Evolutionary conservation across 441 rosid genomes (phyloP).

Genomic region (Aleurites moluccanus): DNA sequence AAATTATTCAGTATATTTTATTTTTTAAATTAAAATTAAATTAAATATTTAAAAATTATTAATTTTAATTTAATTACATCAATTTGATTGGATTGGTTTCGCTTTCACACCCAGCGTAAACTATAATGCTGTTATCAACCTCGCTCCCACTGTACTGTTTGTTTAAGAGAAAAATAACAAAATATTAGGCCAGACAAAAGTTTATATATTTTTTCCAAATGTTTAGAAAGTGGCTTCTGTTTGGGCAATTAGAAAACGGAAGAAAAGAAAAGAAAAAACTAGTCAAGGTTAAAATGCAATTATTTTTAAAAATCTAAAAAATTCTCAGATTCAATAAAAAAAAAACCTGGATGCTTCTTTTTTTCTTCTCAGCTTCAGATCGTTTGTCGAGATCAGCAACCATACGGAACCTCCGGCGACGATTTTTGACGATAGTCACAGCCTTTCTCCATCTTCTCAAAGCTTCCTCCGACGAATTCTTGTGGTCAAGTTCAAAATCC

Average conservation of each 20-base stretch:
- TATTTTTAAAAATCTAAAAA: no score
- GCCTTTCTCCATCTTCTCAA: slow-evolving; percentile 66
- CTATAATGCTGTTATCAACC: not conserved
- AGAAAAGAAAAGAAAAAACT: not conserved
- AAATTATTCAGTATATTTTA: no score
- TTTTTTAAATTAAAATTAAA: no score
- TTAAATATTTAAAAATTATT: no score
- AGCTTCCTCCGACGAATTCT: slow-evolving; percentile 72
- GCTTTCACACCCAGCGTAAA: no score
- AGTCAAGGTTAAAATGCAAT: no score
- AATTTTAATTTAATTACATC: no score
- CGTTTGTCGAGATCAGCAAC: slow-evolving; percentile 70
- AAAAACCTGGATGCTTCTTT: slow-evolving; percentile 58
- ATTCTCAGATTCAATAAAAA: no score
- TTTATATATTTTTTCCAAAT: no score
- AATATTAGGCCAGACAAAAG: not conserved
- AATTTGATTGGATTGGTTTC: no score
- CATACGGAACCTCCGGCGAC: slow-evolving; percentile 74
- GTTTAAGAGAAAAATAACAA: slow-evolving; percentile 9
- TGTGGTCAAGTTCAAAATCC: slow-evolving; percentile 58
- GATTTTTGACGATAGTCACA: slow-evolving; percentile 67
- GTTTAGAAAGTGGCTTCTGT: not conserved
- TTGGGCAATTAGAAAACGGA: slow-evolving; percentile 10
- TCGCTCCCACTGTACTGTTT: not conserved
- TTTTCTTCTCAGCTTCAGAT: slow-evolving; percentile 47